A percentile compares a stretch with the other conserved stretches of the same genome.
Conservation (phyloP, 2,329 filamentous ascomycete genomes). For the Ceratocystis albifundus region DNA sequence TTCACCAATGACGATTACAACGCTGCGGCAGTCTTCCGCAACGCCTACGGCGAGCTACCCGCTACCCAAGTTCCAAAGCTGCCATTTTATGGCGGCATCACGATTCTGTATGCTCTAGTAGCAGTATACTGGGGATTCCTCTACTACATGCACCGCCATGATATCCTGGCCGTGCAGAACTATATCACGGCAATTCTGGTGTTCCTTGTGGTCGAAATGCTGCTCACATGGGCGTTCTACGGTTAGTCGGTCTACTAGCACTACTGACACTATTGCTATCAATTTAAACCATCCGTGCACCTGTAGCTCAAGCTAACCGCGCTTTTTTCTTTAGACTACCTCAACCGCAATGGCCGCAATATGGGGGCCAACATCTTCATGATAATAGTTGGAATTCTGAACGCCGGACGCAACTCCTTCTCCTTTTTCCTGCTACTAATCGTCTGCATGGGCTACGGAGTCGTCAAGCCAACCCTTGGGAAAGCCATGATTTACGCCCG, state of each 20-base stretch:
- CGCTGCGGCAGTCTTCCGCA: constrained; percentile 81
- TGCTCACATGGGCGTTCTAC: constrained; percentile 98
- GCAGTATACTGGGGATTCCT: constrained; percentile 84
- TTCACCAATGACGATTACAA: constrained; percentile 59
- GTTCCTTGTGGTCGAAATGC: constrained; percentile 89
- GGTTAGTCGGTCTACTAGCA: constrained; percentile 39
- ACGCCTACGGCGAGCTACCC: constrained; percentile 90
- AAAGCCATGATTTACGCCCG: constrained; percentile 91
- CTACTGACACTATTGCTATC: constrained; percentile 23
- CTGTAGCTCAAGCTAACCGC: background rate
- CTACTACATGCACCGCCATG: constrained; percentile 85
- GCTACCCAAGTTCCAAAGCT: constrained; percentile 94
- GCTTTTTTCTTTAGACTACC: constrained; percentile 53
- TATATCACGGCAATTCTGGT: constrained; percentile 96
- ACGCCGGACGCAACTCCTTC: constrained; percentile 90
- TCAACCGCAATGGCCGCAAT: constrained; percentile 81
- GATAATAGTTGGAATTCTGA: constrained; percentile 82
- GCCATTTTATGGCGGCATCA: constrained; percentile 90
- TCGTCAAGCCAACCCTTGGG: constrained; percentile 86
- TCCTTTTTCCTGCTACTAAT: constrained; percentile 97
- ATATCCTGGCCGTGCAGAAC: constrained; percentile 95
- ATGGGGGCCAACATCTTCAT: constrained; percentile 73
- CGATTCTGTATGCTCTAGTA: constrained; percentile 84
- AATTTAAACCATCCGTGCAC: no score
- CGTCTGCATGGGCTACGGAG: constrained; percentile 98